phyloP scores from a whole-genome alignment of 2,329 filamentous ascomycete genomes.

The Trichoderma gracile region DNA sequence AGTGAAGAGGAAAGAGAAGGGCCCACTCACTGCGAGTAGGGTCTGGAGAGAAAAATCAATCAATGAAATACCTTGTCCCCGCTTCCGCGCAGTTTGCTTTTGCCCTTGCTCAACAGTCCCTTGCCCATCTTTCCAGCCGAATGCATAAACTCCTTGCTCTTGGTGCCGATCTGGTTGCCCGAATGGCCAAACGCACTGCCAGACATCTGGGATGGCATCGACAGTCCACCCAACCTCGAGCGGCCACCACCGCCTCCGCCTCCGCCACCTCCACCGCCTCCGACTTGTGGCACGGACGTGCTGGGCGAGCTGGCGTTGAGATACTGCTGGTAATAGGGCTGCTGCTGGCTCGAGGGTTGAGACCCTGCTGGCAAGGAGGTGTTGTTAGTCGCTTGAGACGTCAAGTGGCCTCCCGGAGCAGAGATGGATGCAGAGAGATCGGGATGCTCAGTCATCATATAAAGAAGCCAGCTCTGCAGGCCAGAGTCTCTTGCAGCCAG shows the following conservation, averaged over 20 bases:
- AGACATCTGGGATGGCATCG: slow-evolving; percentile 44
- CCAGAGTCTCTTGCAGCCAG: slow-evolving; percentile 75
- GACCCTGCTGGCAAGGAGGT: slow-evolving; percentile 32
- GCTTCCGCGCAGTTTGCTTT: slow-evolving; percentile 73
- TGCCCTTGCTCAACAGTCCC: slow-evolving; percentile 86
- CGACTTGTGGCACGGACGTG: slow-evolving; percentile 34
- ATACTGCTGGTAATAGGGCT: slow-evolving; percentile 59
- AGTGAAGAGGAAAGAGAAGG: slow-evolving; percentile 30
- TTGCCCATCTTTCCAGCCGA: slow-evolving; percentile 87
- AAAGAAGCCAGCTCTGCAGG: slow-evolving; percentile 59
- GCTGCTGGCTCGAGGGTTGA: slow-evolving; percentile 38
- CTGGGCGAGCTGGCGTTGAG: slow-evolving; percentile 47
- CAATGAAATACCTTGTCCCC: slow-evolving; percentile 88
- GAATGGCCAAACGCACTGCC: slow-evolving; percentile 54
- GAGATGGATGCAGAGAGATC: slow-evolving; percentile 38
- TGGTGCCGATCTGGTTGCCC: slow-evolving; percentile 69
- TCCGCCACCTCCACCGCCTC: slow-evolving; percentile 14
- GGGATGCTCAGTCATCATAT: slow-evolving; percentile 48
- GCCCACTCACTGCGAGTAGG: slow-evolving; percentile 30
- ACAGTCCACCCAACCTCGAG: slow-evolving; percentile 39
- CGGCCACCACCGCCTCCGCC: slow-evolving; percentile 31
- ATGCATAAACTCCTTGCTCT: slow-evolving; percentile 86
- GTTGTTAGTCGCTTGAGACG: neutral
- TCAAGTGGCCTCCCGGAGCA: slow-evolving; percentile 28
- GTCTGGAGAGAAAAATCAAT: slow-evolving; percentile 41